These are phyloP conservation scores for Prinsepia uniflora DNA, from an alignment of 306 rosid genomes.

Conservation along the genomic window DNA sequence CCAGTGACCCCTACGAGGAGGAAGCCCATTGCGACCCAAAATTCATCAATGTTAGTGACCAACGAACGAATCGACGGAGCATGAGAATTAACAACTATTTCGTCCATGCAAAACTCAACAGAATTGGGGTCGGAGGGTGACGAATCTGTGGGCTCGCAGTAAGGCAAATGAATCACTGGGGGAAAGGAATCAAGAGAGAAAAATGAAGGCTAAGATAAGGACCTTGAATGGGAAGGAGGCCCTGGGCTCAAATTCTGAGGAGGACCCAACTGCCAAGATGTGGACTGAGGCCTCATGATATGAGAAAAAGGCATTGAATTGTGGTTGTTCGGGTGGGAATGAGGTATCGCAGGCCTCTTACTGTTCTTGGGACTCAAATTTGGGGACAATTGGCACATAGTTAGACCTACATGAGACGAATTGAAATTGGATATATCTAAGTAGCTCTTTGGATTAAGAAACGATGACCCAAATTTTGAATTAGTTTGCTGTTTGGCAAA, in stretches of 20 bases:
- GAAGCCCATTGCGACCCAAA: slow-evolving; percentile 56
- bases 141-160: slow-evolving; percentile 30
- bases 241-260: slow-evolving; percentile 46
- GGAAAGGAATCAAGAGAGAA: slow-evolving; percentile 62
- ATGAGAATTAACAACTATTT: slow-evolving; percentile 42
- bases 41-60: slow-evolving; percentile 26
- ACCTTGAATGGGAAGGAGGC: slow-evolving; percentile 59
- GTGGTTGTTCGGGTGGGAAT: slow-evolving; percentile 47
- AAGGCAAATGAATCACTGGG: slow-evolving; percentile 62
- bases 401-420: slow-evolving; percentile 39
- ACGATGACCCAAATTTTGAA: slow-evolving; percentile 32
- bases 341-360: slow-evolving; percentile 67
- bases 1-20: slow-evolving; percentile 76
- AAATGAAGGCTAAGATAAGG: slow-evolving; percentile 63
- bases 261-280: slow-evolving; percentile 40
- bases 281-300: slow-evolving; percentile 29
- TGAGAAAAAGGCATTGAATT: slow-evolving; percentile 43
- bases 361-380: slow-evolving; percentile 41
- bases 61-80: slow-evolving; percentile 30
- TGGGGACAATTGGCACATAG: slow-evolving; percentile 29
- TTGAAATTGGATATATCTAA: slow-evolving; percentile 34
- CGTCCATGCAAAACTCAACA: slow-evolving; percentile 52
- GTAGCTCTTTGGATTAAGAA: slow-evolving; percentile 30
- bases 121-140: slow-evolving; percentile 40
- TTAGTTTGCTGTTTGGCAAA: slow-evolving; percentile 28